A percentile compares a stretch with the other conserved stretches of the same genome.
Evolutionary conservation across 305 asterid genomes (phyloP).

Genomic region (Fraxinus sp.): DNA sequence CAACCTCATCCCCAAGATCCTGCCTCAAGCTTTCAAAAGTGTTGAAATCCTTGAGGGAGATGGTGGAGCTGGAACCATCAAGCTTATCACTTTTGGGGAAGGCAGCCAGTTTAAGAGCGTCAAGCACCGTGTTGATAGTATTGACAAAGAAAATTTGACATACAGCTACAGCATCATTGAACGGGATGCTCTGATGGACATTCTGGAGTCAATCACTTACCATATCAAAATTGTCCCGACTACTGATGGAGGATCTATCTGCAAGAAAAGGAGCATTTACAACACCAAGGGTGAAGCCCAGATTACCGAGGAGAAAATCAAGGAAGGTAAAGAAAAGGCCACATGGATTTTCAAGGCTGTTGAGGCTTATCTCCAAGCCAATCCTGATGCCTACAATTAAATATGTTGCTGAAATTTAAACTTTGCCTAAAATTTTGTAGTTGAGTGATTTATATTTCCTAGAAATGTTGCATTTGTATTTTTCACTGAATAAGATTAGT

Average conservation of each 20-base stretch:
- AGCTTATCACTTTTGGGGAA: constrained; percentile 14
- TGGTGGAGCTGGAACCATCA: constrained; percentile 24
- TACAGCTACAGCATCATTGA: constrained; percentile 26
- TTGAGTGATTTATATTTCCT: background rate
- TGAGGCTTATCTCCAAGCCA: constrained; percentile 30
- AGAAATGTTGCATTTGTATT: background rate
- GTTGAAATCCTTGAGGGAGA: constrained; percentile 23
- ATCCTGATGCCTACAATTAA: constrained; percentile 23
- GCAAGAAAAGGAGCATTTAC: constrained; percentile 10
- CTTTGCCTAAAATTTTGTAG: background rate
- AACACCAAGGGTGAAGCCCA: constrained; percentile 20
- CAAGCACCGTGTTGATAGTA: constrained; percentile 20
- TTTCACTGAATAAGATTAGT: background rate
- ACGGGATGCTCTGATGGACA: constrained; percentile 29
- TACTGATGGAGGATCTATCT: constrained; percentile 25
- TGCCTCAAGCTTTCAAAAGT: constrained; percentile 21
- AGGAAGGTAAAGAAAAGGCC: constrained; percentile 11
- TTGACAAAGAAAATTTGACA: constrained; percentile 18
- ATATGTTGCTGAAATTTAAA: background rate
- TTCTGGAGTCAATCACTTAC: constrained; percentile 26
- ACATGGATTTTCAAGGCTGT: constrained; percentile 30
- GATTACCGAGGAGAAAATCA: constrained; percentile 19
- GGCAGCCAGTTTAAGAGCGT: constrained; percentile 24
- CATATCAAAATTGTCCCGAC: constrained; percentile 25
- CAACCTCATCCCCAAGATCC: constrained; percentile 22